Evolutionary conservation across 2,329 filamentous ascomycete species (phyloP), one percentile per base, ranked within the genome.

Genomic region (Colletotrichum coccodes): DNA sequence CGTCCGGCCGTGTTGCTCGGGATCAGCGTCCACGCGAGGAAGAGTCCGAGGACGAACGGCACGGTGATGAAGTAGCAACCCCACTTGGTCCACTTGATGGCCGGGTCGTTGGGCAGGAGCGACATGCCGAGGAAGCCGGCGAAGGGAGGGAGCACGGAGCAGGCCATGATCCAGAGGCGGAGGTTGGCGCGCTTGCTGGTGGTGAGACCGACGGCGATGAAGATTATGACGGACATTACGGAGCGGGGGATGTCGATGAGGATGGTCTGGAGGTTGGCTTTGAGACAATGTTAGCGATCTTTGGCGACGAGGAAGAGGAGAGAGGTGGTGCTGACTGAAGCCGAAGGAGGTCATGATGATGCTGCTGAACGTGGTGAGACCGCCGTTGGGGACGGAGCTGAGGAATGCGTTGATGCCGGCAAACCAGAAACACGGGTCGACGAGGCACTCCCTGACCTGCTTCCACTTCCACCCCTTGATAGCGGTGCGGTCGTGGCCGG

Each of bases 1-100:
- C 82, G 77, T 8, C 83, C 83, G 5, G 81, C 82, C 4, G 83
- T 77, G 71, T 85, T 85, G 38, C 80, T 82, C 0, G 83, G 81
- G 54, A 85, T 79, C 47, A 69, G 28, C 1, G 67, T 54, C 67
- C 63, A 70, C 38, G 67, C 67, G 46, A 70, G 67, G 44, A 70
- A 70, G 14, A 70, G 63, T 1, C 50, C 67, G 0, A 70, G 36
- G 4, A 78, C 74, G 32, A 75, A 77, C 0, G 78, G 74, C 0
- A 80, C 77, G 1, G 77, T 79, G 71, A 81, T 78, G 68, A 79
- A 76, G 67, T 77, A 79, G 46, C 76, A 79, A 60, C 77, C 77
- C 77, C 78, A 81, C 64, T 79, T 81, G 4, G 69, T 73, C 79
- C 79, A 81, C 47, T 78, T 79, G 59, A 78, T 76, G 38, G 76